Percentiles rank a stretch among this genome's conserved stretches.
Conservation (phyloP, 148 eudicot species). For the Spergularia marina region DNA sequence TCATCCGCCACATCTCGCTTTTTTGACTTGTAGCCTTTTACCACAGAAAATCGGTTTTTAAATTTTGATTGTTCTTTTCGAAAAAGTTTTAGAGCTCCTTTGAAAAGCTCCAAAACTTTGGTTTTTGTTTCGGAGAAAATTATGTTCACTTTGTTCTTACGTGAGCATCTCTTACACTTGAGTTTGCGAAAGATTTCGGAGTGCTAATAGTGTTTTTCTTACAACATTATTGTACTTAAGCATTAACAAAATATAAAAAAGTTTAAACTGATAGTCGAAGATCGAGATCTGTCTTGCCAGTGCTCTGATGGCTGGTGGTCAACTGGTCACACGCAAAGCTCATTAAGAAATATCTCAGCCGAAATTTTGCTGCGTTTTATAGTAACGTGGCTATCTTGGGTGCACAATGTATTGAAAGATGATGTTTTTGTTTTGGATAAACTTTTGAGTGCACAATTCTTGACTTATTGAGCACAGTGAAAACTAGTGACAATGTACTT, state of each 20-base stretch:
- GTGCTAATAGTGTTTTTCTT: too few species aligned
- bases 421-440: constrained; percentile 12
- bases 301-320: too few species aligned
- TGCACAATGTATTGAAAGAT: neutral
- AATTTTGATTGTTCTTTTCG: neutral
- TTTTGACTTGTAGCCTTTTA: constrained; percentile 4
- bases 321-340: too few species aligned
- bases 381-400: constrained; percentile 25
- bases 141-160: neutral
- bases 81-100: neutral
- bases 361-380: constrained; percentile 18
- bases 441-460: neutral
- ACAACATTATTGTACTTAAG: too few species aligned
- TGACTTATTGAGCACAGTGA: constrained; percentile 11
- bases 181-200: neutral
- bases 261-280: too few species aligned
- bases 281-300: too few species aligned
- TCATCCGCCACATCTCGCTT: constrained; percentile 28
- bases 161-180: neutral
- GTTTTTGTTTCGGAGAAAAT: neutral
- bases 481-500: neutral
- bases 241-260: too few species aligned
- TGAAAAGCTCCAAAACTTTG: constrained; percentile 8
- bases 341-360: neutral
- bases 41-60: neutral